Conservation (phyloP, 306 rosid species). For the Trifolium dubium region DNA sequence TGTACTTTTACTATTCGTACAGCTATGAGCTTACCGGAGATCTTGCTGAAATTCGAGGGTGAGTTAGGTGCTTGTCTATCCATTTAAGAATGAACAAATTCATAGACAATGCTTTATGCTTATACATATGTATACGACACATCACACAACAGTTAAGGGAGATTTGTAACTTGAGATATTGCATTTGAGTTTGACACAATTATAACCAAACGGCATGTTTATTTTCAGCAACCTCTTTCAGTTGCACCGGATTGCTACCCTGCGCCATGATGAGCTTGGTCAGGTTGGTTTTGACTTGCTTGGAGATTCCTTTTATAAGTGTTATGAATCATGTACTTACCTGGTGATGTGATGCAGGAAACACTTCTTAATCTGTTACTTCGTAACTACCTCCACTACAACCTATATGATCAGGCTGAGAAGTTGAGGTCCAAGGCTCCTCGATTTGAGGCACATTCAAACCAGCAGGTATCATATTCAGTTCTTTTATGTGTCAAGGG, state of each 20-base stretch:
- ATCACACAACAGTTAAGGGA: neutral
- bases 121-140: neutral
- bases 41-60: conserved; percentile 97
- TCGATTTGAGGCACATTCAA: conserved; percentile 95
- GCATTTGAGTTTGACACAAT: neutral
- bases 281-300: conserved; percentile 64
- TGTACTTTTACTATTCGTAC: conserved; percentile 86
- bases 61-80: conserved; percentile 43
- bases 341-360: conserved; percentile 66
- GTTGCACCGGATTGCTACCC: conserved; percentile 87
- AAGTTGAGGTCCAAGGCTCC: conserved; percentile 99
- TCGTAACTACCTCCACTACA: conserved; percentile 95
- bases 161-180: neutral
- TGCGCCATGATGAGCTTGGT: conserved; percentile 96
- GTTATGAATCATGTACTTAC: conserved; percentile 37
- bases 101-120: neutral
- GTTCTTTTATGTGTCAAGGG: neutral
- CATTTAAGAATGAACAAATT: neutral
- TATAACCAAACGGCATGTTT: neutral
- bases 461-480: conserved; percentile 74
- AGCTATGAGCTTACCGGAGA: conserved; percentile 90
- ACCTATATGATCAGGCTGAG: conserved; percentile 93
- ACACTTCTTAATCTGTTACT: conserved; percentile 92
- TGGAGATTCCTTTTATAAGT: neutral
- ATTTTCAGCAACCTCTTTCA: conserved; percentile 79